These are phyloP conservation scores for Pezicula carpinea DNA, from an alignment of 2,329 filamentous ascomycete genomes.

Conservation along the genomic window DNA sequence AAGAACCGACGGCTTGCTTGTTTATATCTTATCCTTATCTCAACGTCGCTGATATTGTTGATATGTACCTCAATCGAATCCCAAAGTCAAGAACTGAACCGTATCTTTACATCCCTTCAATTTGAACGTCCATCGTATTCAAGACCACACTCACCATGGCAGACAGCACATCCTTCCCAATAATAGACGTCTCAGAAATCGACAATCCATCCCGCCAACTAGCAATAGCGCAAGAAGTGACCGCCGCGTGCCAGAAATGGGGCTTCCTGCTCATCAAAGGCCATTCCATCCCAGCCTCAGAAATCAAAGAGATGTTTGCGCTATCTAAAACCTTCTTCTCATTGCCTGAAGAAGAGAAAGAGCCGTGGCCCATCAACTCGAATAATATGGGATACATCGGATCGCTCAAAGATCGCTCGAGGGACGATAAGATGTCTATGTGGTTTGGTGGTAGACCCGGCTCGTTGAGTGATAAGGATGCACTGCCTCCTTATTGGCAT, in stretches of 20 bases:
- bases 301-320: slow-evolving; percentile 3
- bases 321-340: slow-evolving; percentile 1
- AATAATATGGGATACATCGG: slow-evolving; percentile 1
- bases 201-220: slow-evolving; percentile 1
- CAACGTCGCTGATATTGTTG: too few relatives aligned
- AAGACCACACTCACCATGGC: background rate
- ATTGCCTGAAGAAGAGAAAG: slow-evolving; percentile 1
- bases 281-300: slow-evolving; percentile 1
- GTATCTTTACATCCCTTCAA: too few relatives aligned
- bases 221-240: slow-evolving; percentile 2
- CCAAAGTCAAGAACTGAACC: too few relatives aligned
- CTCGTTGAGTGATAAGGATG: background rate
- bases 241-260: slow-evolving; percentile 3
- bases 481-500: background rate
- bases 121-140: background rate
- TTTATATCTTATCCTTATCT: too few relatives aligned
- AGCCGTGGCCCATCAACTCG: slow-evolving; percentile 2
- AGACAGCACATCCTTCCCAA: slow-evolving; percentile 1
- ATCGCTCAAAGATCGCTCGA: background rate
- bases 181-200: slow-evolving; percentile 3
- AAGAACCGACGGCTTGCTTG: too few relatives aligned
- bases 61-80: too few relatives aligned
- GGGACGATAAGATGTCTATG: slow-evolving; percentile 5
- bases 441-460: slow-evolving; percentile 5
- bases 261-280: slow-evolving; percentile 5